phyloP scores from a whole-genome alignment of 177 flowering plant genomes.

The Telopea speciosissima region DNA sequence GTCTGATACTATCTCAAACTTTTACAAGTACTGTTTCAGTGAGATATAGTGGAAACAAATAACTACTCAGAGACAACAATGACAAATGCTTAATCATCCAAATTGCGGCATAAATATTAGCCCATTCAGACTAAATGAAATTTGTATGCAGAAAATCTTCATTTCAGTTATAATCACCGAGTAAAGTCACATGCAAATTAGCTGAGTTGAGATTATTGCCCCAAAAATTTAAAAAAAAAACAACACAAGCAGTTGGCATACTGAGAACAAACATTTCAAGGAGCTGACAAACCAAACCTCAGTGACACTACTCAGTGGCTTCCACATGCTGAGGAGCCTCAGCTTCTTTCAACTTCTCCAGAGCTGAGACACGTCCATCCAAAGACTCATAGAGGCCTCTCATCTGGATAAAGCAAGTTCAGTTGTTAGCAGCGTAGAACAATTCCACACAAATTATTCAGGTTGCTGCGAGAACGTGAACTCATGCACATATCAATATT shows the following conservation, averaged over 20 bases:
- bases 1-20: too few relatives aligned
- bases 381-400: slow-evolving; percentile 48
- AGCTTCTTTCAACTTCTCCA: slow-evolving; percentile 50
- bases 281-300: neutral
- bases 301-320: slow-evolving; percentile 33
- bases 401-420: slow-evolving; percentile 29
- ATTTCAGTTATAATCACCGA: neutral
- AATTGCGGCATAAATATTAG: too few relatives aligned
- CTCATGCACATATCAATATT: neutral
- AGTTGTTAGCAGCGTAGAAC: neutral
- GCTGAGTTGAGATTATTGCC: slow-evolving; percentile 8
- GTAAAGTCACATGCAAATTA: slow-evolving; percentile 7
- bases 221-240: neutral
- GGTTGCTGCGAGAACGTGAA: neutral
- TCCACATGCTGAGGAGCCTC: slow-evolving; percentile 39
- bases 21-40: too few relatives aligned
- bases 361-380: slow-evolving; percentile 47
- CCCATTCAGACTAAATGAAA: too few relatives aligned
- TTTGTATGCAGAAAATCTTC: neutral
- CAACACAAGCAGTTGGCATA: neutral
- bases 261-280: neutral
- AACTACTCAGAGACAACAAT: too few relatives aligned
- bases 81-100: too few relatives aligned
- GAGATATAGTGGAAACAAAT: too few relatives aligned
- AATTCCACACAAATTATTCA: too few relatives aligned